A percentile compares a stretch with the other conserved stretches of the same genome.
These are phyloP conservation scores for Kwoniella pini DNA, from an alignment of 768 basidiomycete species.

Conservation along the genomic window DNA sequence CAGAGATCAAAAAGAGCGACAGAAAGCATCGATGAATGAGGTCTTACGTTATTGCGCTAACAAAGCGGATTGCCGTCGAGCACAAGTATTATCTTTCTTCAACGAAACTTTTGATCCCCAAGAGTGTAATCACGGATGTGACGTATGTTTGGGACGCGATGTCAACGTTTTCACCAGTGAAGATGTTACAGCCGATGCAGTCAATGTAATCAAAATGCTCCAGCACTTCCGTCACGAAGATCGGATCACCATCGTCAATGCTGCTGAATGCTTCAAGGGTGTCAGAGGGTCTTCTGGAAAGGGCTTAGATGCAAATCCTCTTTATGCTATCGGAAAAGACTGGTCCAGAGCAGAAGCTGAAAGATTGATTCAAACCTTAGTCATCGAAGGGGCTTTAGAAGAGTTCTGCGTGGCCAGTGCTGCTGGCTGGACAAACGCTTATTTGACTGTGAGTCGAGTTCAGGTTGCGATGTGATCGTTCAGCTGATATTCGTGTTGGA, in stretches of 20 bases:
- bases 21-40: constrained; percentile 64
- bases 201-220: constrained; percentile 64
- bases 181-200: constrained; percentile 67
- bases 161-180: constrained; percentile 57
- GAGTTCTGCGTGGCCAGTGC: constrained; percentile 59
- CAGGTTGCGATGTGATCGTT: not conserved
- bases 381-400: constrained; percentile 61
- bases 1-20: constrained; percentile 66
- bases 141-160: constrained; percentile 69
- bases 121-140: constrained; percentile 71
- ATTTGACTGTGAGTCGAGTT: constrained; percentile 48
- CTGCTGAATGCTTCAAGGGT: constrained; percentile 69
- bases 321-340: constrained; percentile 61
- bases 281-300: constrained; percentile 60
- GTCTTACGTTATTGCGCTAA: constrained; percentile 82
- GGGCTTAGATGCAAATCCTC: constrained; percentile 59
- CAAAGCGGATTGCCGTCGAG: constrained; percentile 79
- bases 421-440: constrained; percentile 55
- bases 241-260: constrained; percentile 64
- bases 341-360: constrained; percentile 63
- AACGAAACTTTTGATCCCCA: constrained; percentile 72
- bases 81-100: constrained; percentile 85
- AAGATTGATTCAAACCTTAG: constrained; percentile 65
- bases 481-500: too few species aligned
- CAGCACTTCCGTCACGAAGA: constrained; percentile 59